Evolutionary conservation across 176 grass and related monocot genomes (phyloP).

Genomic region (Aegilops longissima): DNA sequence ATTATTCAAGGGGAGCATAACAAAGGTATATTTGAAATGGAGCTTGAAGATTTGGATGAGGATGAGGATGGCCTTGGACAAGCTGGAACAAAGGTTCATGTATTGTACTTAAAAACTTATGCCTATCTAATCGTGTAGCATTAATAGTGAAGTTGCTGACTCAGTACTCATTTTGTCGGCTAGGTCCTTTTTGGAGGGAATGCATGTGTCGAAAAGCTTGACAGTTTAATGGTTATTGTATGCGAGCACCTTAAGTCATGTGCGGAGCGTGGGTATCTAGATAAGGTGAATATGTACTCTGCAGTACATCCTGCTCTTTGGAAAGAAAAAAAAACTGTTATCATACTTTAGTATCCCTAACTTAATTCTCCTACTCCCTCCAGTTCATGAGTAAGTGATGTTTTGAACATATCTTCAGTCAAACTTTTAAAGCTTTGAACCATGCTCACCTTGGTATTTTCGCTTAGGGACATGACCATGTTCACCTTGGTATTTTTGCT

Average conservation of each 20-base stretch:
- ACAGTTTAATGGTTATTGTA: constrained; percentile 77
- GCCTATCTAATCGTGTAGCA: neutral
- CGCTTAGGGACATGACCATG: too few relatives aligned
- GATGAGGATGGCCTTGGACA: constrained; percentile 49
- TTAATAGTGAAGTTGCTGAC: constrained; percentile 2
- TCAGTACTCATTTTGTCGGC: constrained; percentile 16
- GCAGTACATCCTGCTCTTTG: neutral
- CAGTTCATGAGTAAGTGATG: neutral
- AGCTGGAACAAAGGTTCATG: constrained; percentile 51
- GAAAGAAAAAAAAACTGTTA: too few relatives aligned
- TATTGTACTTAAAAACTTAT: constrained; percentile 11
- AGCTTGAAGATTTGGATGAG: constrained; percentile 80
- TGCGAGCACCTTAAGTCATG: constrained; percentile 81
- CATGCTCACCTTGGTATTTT: too few relatives aligned
- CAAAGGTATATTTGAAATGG: constrained; percentile 91
- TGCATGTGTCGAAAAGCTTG: constrained; percentile 80
- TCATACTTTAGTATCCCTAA: neutral
- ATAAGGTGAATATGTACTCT: constrained; percentile 35
- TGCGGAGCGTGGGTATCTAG: constrained; percentile 40
- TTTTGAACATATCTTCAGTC: neutral
- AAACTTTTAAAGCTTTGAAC: neutral
- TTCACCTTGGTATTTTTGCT: too few relatives aligned
- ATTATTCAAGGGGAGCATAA: constrained; percentile 74
- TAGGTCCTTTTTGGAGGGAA: constrained; percentile 55
- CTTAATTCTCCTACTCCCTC: neutral